These are phyloP conservation scores for Clavispora carvajalis DNA, from an alignment of 805 yeast species.

Conservation along the genomic window DNA sequence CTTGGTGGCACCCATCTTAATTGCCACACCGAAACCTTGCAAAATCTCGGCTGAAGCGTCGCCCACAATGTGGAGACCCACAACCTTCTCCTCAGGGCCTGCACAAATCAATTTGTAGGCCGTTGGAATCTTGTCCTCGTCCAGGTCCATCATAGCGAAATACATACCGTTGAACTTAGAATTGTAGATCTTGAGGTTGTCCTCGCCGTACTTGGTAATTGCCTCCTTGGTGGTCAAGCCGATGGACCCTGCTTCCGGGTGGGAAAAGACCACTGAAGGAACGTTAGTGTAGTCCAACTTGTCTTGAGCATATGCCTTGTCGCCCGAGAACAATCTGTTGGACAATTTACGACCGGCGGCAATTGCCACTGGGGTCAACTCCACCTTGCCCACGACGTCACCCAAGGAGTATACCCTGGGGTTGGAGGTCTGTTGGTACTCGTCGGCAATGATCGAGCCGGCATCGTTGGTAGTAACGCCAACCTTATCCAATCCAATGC, in stretches of 20 bases:
- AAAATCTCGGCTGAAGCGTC: conserved; percentile 86
- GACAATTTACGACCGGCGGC: conserved; percentile 95
- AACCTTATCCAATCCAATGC: conserved; percentile 70
- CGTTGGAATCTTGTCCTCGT: conserved; percentile 74
- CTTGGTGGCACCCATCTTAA: conserved; percentile 99
- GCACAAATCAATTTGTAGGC: conserved; percentile 76
- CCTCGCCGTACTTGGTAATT: conserved; percentile 69
- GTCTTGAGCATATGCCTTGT: conserved; percentile 59
- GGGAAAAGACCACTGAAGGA: conserved; percentile 96
- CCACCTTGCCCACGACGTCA: conserved; percentile 89
- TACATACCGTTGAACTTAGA: conserved; percentile 88
- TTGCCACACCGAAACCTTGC: conserved; percentile 98
- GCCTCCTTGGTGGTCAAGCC: conserved; percentile 85
- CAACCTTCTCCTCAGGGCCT: conserved; percentile 85
- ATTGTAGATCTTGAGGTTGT: conserved; percentile 73
- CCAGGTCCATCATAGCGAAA: conserved; percentile 70
- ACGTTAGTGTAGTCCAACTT: conserved; percentile 82
- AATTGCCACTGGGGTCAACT: conserved; percentile 96
- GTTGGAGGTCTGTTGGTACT: conserved; percentile 76
- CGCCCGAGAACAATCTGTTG: conserved; percentile 82
- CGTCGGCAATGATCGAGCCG: conserved; percentile 74
- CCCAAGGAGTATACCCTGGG: conserved; percentile 79
- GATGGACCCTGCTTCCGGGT: conserved; percentile 95
- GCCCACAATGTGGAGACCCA: conserved; percentile 92
- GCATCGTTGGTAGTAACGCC: conserved; percentile 59